Conservation (phyloP, 1,284 basidiomycete genomes). For the Inonotus hispidus region DNA sequence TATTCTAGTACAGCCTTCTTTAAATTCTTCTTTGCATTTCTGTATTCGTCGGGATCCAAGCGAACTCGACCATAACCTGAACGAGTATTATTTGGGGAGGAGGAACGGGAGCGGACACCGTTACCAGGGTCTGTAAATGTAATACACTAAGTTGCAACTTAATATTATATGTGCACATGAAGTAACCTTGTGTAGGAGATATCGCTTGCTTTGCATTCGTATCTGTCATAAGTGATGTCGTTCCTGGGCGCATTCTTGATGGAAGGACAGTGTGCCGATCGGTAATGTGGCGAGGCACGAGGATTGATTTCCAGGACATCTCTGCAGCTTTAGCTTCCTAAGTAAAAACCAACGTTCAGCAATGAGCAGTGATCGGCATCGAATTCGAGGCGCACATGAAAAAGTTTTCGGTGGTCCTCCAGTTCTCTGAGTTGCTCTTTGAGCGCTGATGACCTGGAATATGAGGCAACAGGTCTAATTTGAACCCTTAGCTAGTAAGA, state of each 20-base stretch:
- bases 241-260: not conserved
- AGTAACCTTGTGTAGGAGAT: not conserved
- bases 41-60: slow-evolving; percentile 72
- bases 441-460: slow-evolving; percentile 32
- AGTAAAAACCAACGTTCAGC: not conserved
- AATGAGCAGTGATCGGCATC: not conserved
- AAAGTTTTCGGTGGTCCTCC: slow-evolving; percentile 44
- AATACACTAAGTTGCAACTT: not conserved
- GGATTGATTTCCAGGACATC: slow-evolving; percentile 16
- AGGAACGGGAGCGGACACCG: slow-evolving; percentile 6
- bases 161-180: not conserved
- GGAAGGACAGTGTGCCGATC: slow-evolving; percentile 9
- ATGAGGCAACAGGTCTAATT: not conserved
- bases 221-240: not conserved
- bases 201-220: not conserved
- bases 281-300: slow-evolving; percentile 16
- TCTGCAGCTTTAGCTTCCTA: slow-evolving; percentile 17
- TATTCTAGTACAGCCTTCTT: slow-evolving; percentile 82
- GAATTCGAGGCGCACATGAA: slow-evolving; percentile 7
- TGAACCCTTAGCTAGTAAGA: not conserved
- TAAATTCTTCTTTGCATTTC: slow-evolving; percentile 76
- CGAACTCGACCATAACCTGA: not conserved
- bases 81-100: slow-evolving; percentile 3
- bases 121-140: not conserved
- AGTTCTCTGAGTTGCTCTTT: slow-evolving; percentile 73